phyloP scores from a whole-genome alignment of 2,329 filamentous ascomycete genomes.

The Fusarium brachygibbosum region DNA sequence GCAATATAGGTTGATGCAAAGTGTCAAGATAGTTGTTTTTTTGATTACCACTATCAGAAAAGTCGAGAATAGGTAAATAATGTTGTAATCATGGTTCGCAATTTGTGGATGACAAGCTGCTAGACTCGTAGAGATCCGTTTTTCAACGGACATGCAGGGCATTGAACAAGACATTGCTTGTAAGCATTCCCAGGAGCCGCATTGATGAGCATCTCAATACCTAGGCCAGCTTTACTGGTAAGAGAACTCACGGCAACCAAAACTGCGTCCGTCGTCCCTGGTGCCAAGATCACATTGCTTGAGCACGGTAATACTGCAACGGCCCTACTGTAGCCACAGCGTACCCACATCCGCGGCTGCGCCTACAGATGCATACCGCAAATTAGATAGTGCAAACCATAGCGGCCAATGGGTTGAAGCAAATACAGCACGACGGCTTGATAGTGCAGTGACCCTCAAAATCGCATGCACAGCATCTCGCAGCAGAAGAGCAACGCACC shows the following conservation, averaged over 20 bases:
- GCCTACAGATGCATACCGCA: slow-evolving; percentile 20
- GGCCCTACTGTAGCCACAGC: slow-evolving; percentile 30
- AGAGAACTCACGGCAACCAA: neutral
- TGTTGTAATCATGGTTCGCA: neutral
- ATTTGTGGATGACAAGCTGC: neutral
- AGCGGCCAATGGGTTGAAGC: slow-evolving; percentile 34
- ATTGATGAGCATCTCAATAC: slow-evolving; percentile 16
- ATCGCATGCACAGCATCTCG: slow-evolving; percentile 37
- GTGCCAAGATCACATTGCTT: slow-evolving; percentile 18
- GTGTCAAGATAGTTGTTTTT: slow-evolving; percentile 1
- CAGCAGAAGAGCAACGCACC: slow-evolving; percentile 3
- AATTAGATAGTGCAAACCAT: slow-evolving; percentile 31
- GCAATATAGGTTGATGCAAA: neutral
- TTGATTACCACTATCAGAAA: neutral
- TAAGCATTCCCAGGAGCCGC: slow-evolving; percentile 4
- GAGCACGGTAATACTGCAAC: slow-evolving; percentile 14
- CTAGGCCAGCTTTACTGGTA: slow-evolving; percentile 18
- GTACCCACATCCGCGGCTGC: slow-evolving; percentile 12
- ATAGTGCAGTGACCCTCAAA: slow-evolving; percentile 32
- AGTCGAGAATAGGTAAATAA: neutral
- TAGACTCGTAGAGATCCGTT: neutral
- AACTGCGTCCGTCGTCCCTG: slow-evolving; percentile 9
- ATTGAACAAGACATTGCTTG: neutral
- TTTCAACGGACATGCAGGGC: neutral
- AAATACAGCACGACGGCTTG: slow-evolving; percentile 29